phyloP scores from a whole-genome alignment of 441 rosid genomes.

The Metrosideros polymorpha region DNA sequence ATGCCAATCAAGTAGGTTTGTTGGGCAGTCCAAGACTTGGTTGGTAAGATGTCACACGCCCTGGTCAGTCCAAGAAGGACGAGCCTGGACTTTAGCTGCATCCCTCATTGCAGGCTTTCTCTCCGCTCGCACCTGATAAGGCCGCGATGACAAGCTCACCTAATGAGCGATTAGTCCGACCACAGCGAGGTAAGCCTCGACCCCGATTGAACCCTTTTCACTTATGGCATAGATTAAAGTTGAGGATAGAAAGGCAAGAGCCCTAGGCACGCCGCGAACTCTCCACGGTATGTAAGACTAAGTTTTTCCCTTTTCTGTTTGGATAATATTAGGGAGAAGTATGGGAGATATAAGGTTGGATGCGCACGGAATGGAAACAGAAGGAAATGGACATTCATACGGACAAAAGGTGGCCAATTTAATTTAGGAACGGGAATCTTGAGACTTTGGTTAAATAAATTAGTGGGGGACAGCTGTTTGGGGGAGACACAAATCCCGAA shows the following conservation, averaged over 20 bases:
- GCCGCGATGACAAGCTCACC: not conserved
- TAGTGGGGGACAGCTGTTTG: not conserved
- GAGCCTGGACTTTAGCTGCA: not conserved
- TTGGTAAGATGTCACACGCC: not conserved
- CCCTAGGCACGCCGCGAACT: too few relatives aligned
- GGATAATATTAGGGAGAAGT: too few relatives aligned
- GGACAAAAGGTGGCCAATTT: not conserved
- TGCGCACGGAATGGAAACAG: not conserved
- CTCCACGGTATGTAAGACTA: too few relatives aligned
- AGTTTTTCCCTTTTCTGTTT: not conserved
- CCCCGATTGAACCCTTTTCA: not conserved
- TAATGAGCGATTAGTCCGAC: too few relatives aligned
- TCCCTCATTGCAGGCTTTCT: not conserved
- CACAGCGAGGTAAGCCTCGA: not conserved
- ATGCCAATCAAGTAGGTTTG: not conserved
- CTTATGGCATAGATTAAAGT: too few relatives aligned
- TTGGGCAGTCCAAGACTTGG: accelerated
- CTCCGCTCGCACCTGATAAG: not conserved
- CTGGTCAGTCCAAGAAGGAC: not conserved
- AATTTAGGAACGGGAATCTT: not conserved
- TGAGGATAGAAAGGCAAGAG: too few relatives aligned
- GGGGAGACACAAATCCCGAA: not conserved
- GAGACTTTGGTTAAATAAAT: not conserved
- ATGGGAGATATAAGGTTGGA: not conserved
- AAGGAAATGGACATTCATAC: not conserved